Evolutionary conservation across 768 basidiomycete genomes (phyloP).

Genomic region (Sistotremastrum niveocremeum): DNA sequence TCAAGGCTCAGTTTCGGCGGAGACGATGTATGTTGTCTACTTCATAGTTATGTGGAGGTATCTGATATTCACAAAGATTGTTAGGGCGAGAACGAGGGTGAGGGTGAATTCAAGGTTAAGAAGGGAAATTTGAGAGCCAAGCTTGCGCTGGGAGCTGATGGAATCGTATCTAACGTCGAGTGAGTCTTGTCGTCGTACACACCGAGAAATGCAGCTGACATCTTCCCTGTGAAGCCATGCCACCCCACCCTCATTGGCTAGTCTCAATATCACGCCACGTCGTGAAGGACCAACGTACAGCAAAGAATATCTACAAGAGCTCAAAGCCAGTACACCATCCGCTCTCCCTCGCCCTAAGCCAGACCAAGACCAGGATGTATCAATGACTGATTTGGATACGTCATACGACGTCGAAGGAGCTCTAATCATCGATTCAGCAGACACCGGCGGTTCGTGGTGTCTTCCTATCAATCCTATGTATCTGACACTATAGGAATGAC

Average conservation of each 20-base stretch:
- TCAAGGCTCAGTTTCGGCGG: constrained; percentile 69
- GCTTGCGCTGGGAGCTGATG: constrained; percentile 29
- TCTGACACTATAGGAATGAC: constrained; percentile 1
- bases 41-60: not conserved
- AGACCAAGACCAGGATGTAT: constrained; percentile 14
- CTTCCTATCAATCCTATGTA: not conserved
- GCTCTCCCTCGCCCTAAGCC: constrained; percentile 28
- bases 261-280: constrained; percentile 31
- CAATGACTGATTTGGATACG: constrained; percentile 34
- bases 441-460: constrained; percentile 11
- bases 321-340: constrained; percentile 64
- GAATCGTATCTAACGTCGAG: too few relatives aligned
- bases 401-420: constrained; percentile 29
- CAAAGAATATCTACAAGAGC: constrained; percentile 55
- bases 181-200: too few relatives aligned
- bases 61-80: constrained; percentile 16
- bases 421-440: constrained; percentile 19
- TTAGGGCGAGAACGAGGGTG: constrained; percentile 30
- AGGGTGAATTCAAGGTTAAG: constrained; percentile 65
- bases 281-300: constrained; percentile 50
- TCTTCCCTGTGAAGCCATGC: too few relatives aligned
- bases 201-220: too few relatives aligned
- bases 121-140: constrained; percentile 68
- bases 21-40: constrained; percentile 29
- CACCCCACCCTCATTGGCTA: constrained; percentile 26